These are phyloP conservation scores for Cutaneotrichosporon cutaneum DNA, from an alignment of 1,284 basidiomycete genomes.

Conservation along the genomic window DNA sequence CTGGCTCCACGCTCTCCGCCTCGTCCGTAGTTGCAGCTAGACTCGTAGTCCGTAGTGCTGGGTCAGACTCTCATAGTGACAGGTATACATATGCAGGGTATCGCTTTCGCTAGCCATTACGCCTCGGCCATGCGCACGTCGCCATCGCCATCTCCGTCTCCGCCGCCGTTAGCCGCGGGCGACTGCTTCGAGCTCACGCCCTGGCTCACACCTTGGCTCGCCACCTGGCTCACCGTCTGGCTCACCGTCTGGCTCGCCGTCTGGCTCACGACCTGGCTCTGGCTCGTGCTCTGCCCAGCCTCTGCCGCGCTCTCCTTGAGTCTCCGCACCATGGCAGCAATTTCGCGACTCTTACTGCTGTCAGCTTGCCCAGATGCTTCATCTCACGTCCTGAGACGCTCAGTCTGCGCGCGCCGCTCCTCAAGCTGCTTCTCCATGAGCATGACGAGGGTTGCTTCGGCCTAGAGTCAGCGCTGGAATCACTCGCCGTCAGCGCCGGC, in stretches of 20 bases:
- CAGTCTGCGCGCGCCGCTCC: conserved; percentile 38
- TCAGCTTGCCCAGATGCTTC: background rate
- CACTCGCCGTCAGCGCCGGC: too few species aligned
- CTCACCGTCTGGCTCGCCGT: background rate
- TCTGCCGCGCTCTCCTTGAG: conserved; percentile 11
- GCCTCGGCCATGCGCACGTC: background rate
- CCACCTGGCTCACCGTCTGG: background rate
- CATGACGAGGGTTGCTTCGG: conserved; percentile 47
- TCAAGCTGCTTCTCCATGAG: conserved; percentile 48
- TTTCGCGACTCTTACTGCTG: conserved; percentile 22
- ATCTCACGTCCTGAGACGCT: conserved; percentile 33
- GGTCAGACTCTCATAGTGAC: background rate
- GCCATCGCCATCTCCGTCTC: background rate
- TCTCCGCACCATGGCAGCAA: conserved; percentile 18
- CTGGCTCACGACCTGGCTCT: background rate
- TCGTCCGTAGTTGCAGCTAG: too few species aligned
- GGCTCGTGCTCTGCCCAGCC: background rate
- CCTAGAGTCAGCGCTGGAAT: conserved; percentile 27
- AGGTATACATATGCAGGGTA: conserved; percentile 29
- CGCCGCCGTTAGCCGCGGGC: background rate
- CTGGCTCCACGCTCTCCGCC: too few species aligned
- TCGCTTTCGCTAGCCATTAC: background rate
- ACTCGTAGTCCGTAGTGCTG: too few species aligned
- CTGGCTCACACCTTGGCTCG: background rate
- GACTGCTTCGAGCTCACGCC: background rate